Percentiles rank a stretch among this genome's conserved stretches.
These are phyloP conservation scores for Penicillium janthinellum DNA, from an alignment of 2,329 filamentous ascomycete genomes.

Conservation along the genomic window DNA sequence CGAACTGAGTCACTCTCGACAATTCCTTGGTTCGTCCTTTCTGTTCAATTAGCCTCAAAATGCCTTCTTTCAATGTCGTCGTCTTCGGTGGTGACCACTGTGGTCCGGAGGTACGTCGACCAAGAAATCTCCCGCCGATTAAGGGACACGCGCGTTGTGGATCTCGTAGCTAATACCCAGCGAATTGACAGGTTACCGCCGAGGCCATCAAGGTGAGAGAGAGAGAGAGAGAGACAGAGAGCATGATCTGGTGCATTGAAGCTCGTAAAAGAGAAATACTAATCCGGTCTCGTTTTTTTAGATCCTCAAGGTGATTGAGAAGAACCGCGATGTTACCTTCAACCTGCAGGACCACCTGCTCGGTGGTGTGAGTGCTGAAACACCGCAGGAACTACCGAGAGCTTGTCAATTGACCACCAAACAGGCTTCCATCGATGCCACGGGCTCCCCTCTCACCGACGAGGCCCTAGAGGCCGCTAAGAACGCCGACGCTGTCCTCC, in stretches of 20 bases:
- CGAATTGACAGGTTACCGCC: slow-evolving; percentile 65
- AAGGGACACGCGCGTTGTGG: slow-evolving; percentile 5
- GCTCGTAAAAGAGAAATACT: neutral
- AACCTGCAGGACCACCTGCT: slow-evolving; percentile 88
- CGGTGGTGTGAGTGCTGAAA: slow-evolving; percentile 73
- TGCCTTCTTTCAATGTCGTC: slow-evolving; percentile 75
- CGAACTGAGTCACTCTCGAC: slow-evolving; percentile 22
- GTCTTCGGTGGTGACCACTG: slow-evolving; percentile 83
- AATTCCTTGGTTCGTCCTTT: slow-evolving; percentile 5
- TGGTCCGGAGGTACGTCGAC: slow-evolving; percentile 71
- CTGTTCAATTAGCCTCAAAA: slow-evolving; percentile 40
- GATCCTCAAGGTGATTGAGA: slow-evolving; percentile 79
- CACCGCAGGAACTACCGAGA: neutral
- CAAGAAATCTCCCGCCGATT: neutral
- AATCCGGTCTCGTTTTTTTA: slow-evolving; percentile 39
- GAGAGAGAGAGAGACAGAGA: too few species aligned
- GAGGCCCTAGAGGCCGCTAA: slow-evolving; percentile 81
- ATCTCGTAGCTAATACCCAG: slow-evolving; percentile 8
- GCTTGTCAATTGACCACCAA: slow-evolving; percentile 7
- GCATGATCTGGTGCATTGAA: neutral
- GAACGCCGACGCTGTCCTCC: slow-evolving; percentile 81
- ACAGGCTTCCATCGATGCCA: slow-evolving; percentile 84
- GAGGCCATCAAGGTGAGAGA: slow-evolving; percentile 77
- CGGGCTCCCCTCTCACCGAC: slow-evolving; percentile 77
- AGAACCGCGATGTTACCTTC: slow-evolving; percentile 73